Base-by-base conservation (phyloP, 1,139 yeast species). In the Candida frijolesensis region DNA sequence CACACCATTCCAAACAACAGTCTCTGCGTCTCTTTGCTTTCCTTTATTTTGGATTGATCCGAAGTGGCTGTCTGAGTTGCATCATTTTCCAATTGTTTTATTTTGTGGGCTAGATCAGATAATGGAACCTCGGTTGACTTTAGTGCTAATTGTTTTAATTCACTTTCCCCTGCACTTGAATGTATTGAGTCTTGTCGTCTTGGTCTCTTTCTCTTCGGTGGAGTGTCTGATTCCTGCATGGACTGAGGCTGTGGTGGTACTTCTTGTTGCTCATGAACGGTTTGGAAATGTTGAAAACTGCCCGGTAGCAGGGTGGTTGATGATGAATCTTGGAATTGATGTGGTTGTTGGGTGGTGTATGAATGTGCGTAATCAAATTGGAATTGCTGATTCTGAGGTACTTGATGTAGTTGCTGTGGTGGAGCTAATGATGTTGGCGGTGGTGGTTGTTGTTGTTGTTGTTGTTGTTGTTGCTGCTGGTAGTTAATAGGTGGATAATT, bases 1-100 rank as follows among this genome's bases (percentile, higher is more conserved):
- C 96, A 89, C 1, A 87, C 81, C 80, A 89, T 80, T 6, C 94
- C 96, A 66, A 89, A 88, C 1, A 88, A 72, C 64, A 89, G 96
- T 50, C 89, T 79, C 57, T 83, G 84, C 51, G 85, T 77, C 57
- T 88, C 95, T 45, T 80, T 80, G 9, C 68, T 61, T 22, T 64
- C 62, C 43, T 57, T 57, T 4, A 46, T 38, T 39, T 47, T 50
- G 18, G 44, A 35, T 38, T 49, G 57, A 15, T 52, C 60, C 47
- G 50, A 40, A 39, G 27, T 39, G 14, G 48, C 14, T 4, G n/a
- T 37, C 12, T 22, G 47, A 10, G 42, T 55, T 25, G 61, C 67
- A 41, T 67, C 73, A 45, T 65, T 62, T 45, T 84, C 88, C 38
- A 80, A 68, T 32, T 66, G 65, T 49, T 79, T 77, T 22, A 84